phyloP scores from a whole-genome alignment of 176 grass and related monocot species.

The Carex parvula region DNA sequence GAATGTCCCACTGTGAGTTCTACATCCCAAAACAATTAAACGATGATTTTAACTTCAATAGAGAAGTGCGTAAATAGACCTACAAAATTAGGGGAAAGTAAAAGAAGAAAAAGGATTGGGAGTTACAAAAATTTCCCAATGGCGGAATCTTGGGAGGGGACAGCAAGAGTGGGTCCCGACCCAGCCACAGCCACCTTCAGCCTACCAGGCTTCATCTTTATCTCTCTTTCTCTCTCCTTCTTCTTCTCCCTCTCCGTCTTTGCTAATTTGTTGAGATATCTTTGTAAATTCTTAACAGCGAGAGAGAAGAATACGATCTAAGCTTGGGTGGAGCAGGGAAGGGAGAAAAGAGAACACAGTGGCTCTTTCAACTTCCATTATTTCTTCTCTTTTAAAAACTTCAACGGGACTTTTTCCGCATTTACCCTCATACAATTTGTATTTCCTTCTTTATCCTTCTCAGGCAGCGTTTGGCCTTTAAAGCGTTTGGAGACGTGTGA shows the following conservation, averaged over 20 bases:
- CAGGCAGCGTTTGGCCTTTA: not conserved
- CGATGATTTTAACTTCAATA: not conserved
- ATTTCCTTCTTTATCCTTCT: not conserved
- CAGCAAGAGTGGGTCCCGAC: constrained; percentile 37
- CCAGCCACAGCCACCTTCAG: constrained; percentile 30
- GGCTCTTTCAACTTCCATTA: not conserved
- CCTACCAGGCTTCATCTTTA: not conserved
- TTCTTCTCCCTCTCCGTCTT: not conserved
- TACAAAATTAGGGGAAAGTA: not conserved
- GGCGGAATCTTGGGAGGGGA: constrained; percentile 58
- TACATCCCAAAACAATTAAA: constrained; percentile 18
- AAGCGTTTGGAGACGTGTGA: no score
- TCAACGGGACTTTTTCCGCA: not conserved
- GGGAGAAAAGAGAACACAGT: not conserved
- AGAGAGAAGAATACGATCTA: not conserved
- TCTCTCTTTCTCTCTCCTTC: not conserved
- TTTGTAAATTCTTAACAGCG: not conserved
- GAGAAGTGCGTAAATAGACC: not conserved
- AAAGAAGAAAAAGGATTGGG: not conserved
- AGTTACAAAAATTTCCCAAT: constrained; percentile 83
- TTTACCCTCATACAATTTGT: not conserved
- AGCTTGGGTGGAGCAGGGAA: not conserved
- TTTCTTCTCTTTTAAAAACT: not conserved
- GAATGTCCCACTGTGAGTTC: constrained; percentile 96
- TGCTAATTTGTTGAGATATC: not conserved